These are phyloP conservation scores for Chlorella sp. DNA, from an alignment of 139 green algal genomes.

Conservation along the genomic window DNA sequence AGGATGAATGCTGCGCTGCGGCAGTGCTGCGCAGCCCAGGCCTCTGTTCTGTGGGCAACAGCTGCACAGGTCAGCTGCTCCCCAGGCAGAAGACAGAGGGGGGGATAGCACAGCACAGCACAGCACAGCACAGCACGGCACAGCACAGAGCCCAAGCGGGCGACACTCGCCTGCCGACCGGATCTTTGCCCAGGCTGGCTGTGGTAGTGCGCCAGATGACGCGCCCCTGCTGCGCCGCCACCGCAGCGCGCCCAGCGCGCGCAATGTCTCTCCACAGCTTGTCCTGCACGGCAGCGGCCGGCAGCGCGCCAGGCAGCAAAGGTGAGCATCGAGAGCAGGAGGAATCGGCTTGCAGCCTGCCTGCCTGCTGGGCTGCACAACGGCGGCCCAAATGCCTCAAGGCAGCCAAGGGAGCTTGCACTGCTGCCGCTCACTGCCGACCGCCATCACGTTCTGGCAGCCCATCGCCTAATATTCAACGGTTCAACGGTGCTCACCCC, in stretches of 20 bases:
- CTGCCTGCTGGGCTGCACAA: too few species aligned
- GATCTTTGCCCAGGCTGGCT: not conserved
- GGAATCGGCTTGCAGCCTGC: too few species aligned
- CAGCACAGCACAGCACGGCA: not conserved
- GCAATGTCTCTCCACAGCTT: not conserved
- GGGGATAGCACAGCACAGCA: not conserved
- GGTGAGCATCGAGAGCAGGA: too few species aligned
- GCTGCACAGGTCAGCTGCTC: too few species aligned
- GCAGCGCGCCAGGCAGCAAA: not conserved
- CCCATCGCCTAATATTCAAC: too few species aligned
- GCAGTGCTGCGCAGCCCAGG: too few species aligned
- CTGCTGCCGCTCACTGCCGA: too few species aligned
- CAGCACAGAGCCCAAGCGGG: not conserved
- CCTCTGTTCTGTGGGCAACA: too few species aligned
- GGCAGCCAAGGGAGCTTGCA: too few species aligned
- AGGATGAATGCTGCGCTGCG: too few species aligned
- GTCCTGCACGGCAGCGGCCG: not conserved
- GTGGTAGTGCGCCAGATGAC: conserved; percentile 24
- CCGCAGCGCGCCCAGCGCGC: not conserved
- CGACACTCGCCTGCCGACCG: not conserved
- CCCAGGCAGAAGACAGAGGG: not conserved
- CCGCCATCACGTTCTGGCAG: too few species aligned
- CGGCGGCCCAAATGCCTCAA: too few species aligned
- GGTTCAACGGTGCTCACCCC: not conserved
- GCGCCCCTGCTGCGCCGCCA: conserved; percentile 1